Evolutionary conservation across 176 grass and related monocot species (phyloP).

Genomic region (Areca catechu): DNA sequence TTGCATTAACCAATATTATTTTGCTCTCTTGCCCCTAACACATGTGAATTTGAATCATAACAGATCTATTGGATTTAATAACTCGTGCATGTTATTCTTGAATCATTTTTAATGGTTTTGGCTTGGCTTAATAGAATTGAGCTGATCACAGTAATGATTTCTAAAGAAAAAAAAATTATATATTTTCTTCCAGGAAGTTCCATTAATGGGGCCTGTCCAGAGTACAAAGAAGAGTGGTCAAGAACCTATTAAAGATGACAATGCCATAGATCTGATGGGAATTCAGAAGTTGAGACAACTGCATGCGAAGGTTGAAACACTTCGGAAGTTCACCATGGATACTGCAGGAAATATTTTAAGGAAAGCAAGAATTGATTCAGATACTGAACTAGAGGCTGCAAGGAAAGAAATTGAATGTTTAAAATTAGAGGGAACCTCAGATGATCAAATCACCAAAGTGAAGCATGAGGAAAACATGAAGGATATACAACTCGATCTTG

Average conservation of each 20-base stretch:
- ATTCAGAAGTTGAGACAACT: slow-evolving; percentile 59
- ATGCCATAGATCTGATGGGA: slow-evolving; percentile 25
- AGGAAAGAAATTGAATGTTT: slow-evolving; percentile 72
- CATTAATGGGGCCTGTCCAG: slow-evolving; percentile 28
- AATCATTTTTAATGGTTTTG: no score
- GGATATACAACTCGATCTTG: slow-evolving; percentile 81
- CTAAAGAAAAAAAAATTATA: slow-evolving; percentile 3
- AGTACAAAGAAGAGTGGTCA: slow-evolving; percentile 38
- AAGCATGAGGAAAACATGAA: slow-evolving; percentile 66
- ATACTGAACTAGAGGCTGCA: slow-evolving; percentile 44
- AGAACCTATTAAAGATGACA: slow-evolving; percentile 33
- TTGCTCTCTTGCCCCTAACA: no score
- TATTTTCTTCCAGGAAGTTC: slow-evolving; percentile 41
- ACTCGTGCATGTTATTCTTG: no score
- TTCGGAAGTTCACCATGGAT: slow-evolving; percentile 56
- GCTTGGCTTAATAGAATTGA: no score
- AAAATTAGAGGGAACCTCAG: slow-evolving; percentile 54
- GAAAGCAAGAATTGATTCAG: slow-evolving; percentile 66
- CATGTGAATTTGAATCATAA: no score
- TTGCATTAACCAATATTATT: neutral
- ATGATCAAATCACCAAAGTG: slow-evolving; percentile 34
- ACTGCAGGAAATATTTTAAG: slow-evolving; percentile 60
- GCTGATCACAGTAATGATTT: no score
- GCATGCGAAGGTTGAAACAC: slow-evolving; percentile 60
- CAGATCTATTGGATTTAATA: no score